A percentile compares a stretch with the other conserved stretches of the same genome.
These are phyloP conservation scores for Kwoniella shivajii DNA, from an alignment of 1,284 basidiomycete species.

Conservation along the genomic window DNA sequence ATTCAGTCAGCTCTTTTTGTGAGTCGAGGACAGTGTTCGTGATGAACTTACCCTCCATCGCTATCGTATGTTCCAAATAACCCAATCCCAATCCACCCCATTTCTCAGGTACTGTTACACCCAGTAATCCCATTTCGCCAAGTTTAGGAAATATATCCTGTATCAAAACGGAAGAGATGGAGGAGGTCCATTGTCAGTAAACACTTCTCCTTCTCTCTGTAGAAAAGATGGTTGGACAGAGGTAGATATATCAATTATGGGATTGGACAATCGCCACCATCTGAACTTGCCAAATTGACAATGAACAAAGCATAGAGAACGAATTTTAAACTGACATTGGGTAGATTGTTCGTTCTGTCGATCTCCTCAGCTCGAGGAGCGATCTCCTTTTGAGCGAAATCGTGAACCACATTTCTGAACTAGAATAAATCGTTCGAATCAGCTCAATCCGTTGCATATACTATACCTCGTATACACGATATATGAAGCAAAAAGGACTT, in stretches of 20 bases:
- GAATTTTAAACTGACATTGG: conserved; percentile 59
- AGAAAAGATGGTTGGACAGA: too few species aligned
- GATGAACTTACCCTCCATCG: conserved; percentile 68
- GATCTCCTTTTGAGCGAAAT: conserved; percentile 77
- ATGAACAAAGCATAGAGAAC: too few species aligned
- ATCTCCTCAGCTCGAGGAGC: conserved; percentile 80
- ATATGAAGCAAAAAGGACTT: conserved; percentile 29
- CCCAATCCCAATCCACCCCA: conserved; percentile 78
- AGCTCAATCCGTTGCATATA: too few species aligned
- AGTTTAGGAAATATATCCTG: conserved; percentile 87
- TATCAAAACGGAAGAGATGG: neutral
- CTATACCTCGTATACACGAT: too few species aligned
- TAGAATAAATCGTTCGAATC: too few species aligned
- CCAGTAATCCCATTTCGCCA: conserved; percentile 72
- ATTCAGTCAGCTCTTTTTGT: neutral
- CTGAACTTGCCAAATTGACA: too few species aligned
- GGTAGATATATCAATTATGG: too few species aligned
- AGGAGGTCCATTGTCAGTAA: too few species aligned
- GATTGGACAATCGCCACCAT: neutral
- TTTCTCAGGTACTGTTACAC: conserved; percentile 77
- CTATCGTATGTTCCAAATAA: conserved; percentile 85
- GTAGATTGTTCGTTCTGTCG: conserved; percentile 78
- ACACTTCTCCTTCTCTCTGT: too few species aligned
- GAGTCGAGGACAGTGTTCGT: neutral
- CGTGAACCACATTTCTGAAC: conserved; percentile 75